Evolutionary conservation across 768 basidiomycete genomes (phyloP), one percentile per base, ranked within the genome.

Genomic region (Naganishia antarctica): DNA sequence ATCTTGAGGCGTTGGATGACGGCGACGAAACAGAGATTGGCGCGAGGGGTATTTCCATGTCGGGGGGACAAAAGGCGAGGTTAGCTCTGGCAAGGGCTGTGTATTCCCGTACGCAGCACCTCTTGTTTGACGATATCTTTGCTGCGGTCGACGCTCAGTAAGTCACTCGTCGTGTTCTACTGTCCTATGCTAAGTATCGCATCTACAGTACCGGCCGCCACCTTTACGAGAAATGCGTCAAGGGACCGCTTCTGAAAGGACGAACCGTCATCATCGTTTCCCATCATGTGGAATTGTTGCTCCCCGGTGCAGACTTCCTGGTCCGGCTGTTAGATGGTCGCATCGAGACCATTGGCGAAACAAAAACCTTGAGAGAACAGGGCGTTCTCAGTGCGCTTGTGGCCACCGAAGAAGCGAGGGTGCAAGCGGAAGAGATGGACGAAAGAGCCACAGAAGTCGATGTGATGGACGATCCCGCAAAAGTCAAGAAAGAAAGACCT

Each of bases 1-100:
- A 70, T 48, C 41, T 70, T 23, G 64, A 60, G 8, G 47, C 37
- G 13, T 50, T 70, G 21, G 70, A 70, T 31, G 70, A 70, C 41
- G 68, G 70, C 0, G 70, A 70, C 50, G 21, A 37, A n/a, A 70
- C 69, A 18, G 70, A 71, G 51, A 67, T 71, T 23, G 70, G 70
- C 4, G 65, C 59, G 26, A 67, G 61, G 26, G 53, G 32, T 25
- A 63, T 57, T 16, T 50, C 48, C 8, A 77, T 90, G 67, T 87
- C 86, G 34, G 89, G 89, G 31, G 89, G 89, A 8, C 89, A 90
- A 78, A 90, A 90, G 57, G 47, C 51, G n/a, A 86, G 87, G 66
- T 87, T 91, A 16, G 89, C 89, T 0, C 81, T 91, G 11, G 90
- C 89, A 12, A 84, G 90, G 15, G 89, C 90, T 0, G 85, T 89